Percentiles rank a stretch among this genome's conserved stretches.
These are phyloP conservation scores for Ophiostoma ulmi DNA, from an alignment of 2,329 filamentous ascomycete species.

Conservation along the genomic window DNA sequence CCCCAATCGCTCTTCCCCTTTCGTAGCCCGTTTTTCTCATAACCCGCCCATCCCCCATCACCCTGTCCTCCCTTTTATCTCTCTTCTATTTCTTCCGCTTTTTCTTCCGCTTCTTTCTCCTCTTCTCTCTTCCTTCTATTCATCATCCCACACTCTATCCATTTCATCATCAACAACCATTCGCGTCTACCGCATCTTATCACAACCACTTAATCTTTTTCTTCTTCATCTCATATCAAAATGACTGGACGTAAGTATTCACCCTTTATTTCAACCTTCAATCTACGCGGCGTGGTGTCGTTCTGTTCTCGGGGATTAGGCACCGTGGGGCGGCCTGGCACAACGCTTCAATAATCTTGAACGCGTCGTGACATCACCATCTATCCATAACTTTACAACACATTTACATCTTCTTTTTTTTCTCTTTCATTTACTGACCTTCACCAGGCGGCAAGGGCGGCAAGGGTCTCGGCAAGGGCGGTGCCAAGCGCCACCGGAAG, in stretches of 20 bases:
- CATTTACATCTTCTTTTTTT: neutral
- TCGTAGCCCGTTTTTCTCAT: conserved; percentile 16
- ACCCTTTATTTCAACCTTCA: neutral
- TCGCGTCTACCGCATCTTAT: conserved; percentile 31
- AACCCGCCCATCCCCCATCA: conserved; percentile 14
- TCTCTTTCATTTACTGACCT: conserved; percentile 15
- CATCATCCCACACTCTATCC: conserved; percentile 30
- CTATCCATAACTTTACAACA: neutral
- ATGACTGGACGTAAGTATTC: conserved; percentile 68
- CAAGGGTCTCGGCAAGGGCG: conserved; percentile 96
- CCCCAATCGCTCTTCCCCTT: neutral
- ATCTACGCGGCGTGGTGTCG: neutral
- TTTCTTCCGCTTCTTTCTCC: conserved; percentile 10
- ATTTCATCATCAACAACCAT: conserved; percentile 29
- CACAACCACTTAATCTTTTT: conserved; percentile 29
- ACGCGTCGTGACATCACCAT: conserved; percentile 11
- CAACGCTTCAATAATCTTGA: neutral
- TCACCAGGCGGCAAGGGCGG: conserved; percentile 86
- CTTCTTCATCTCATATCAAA: conserved; percentile 41
- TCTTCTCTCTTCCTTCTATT: conserved; percentile 14
- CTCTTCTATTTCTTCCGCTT: conserved; percentile 21
- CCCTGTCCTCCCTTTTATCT: conserved; percentile 8
- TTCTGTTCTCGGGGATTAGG: neutral
- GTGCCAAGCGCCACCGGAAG: conserved; percentile 98
- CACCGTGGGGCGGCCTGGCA: neutral